Base-by-base conservation (phyloP, 768 basidiomycete species). In the Panus rudis region DNA sequence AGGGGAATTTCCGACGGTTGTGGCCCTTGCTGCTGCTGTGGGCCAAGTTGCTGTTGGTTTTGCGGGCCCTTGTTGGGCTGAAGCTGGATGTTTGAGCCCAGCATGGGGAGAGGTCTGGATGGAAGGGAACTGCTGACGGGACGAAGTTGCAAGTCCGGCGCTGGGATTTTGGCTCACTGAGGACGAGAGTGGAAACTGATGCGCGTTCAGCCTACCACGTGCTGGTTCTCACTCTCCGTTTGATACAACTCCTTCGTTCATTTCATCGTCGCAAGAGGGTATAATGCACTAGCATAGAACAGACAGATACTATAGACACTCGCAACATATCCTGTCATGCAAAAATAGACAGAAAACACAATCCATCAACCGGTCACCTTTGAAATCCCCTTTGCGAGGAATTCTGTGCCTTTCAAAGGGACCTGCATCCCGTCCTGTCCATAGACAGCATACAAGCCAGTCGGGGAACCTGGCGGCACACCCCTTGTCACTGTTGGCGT, bases 81-180 rank as follows among this genome's bases (percentile, higher is more conserved):
- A 13, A 81, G 72, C 74, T 69, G 81, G 78, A 50, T 80, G 65
- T 50, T 50, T 62, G 80, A 69, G 62, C 82, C 80, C 60, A 88
- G 71, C 84, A 88, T 88, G 63, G 76, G 77, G 51, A 75, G n/a
- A n/a, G n/a, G n/a, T 62, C 52, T 70, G 73, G 55, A 75, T 73
- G 55, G 66, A 48, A 31, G 44, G 35, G 39, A 52, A 53, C 39
- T 52, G 50, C 35, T 47, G 58, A 35, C 48, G 53, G 49, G 35
- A 50, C 40, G 48, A 45, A 46, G 51, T 40, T 49, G 47, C 41
- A 45, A 41, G 52, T n/a, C n/a, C n/a, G n/a, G n/a, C n/a, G 52
- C 37, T 49, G 45, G 31, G 50, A 55, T 50, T n/a, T n/a, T n/a
- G n/a, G n/a, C n/a, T n/a, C n/a, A n/a, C n/a, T n/a, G n/a, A n/a